phyloP scores from a whole-genome alignment of 2,329 filamentous ascomycete species.

The Mollisiaceae sp. region DNA sequence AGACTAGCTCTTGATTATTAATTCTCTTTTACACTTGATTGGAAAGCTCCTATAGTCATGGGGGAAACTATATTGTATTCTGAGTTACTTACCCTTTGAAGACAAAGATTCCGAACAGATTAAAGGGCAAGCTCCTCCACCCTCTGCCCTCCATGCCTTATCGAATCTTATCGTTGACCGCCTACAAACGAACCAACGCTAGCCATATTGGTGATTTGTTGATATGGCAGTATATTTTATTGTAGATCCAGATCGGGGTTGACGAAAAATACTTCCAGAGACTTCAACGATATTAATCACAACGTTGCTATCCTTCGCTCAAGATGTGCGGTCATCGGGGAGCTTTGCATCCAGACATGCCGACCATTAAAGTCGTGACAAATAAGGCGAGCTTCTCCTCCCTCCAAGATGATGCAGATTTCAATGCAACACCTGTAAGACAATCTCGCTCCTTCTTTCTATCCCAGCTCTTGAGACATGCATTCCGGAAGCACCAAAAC shows the following conservation, averaged over 20 bases:
- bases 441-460: not conserved
- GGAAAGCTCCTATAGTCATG: no score
- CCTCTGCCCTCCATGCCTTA: not conserved
- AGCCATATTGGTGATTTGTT: not conserved
- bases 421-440: not conserved
- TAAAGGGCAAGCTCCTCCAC: not conserved
- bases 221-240: not conserved
- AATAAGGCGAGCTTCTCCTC: not conserved
- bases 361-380: not conserved
- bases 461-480: not conserved
- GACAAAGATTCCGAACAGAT: not conserved
- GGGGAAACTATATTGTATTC: no score
- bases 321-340: not conserved
- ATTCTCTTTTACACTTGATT: no score
- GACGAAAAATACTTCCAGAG: not conserved
- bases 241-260: not conserved
- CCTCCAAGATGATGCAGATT: not conserved
- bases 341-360: not conserved
- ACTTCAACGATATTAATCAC: no score
- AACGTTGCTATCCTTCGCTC: not conserved
- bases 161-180: not conserved
- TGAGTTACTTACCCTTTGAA: no score
- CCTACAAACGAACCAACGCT: not conserved
- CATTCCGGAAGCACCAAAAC: not conserved
- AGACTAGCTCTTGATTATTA: no score